Conservation (phyloP, 2,329 filamentous ascomycete genomes). For the Penicillium sp. region DNA sequence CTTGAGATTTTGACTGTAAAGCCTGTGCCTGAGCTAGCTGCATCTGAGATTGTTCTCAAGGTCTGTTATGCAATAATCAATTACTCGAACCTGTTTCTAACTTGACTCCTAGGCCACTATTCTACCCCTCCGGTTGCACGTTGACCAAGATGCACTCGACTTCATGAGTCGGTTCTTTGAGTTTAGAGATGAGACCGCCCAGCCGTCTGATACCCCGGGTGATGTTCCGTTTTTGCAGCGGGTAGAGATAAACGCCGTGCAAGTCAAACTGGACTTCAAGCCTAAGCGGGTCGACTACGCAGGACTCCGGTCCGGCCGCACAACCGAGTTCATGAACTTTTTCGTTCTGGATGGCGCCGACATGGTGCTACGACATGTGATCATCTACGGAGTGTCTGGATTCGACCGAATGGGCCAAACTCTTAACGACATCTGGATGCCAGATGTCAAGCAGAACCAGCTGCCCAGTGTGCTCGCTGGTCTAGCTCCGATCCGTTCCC, state of each 20-base stretch:
- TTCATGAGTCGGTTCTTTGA: constrained; percentile 97
- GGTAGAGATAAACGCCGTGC: constrained; percentile 74
- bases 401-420: constrained; percentile 84
- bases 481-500: constrained; percentile 74
- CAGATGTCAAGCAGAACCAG: constrained; percentile 81
- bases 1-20: constrained; percentile 80
- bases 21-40: constrained; percentile 72
- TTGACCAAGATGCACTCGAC: constrained; percentile 93
- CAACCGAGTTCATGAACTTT: constrained; percentile 98
- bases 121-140: constrained; percentile 78
- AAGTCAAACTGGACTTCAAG: constrained; percentile 88
- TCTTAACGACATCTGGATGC: constrained; percentile 93
- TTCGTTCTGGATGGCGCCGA: constrained; percentile 81
- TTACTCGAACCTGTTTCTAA: constrained; percentile 8
- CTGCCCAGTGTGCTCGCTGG: constrained; percentile 81
- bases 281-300: constrained; percentile 96
- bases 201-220: constrained; percentile 50
- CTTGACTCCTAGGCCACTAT: constrained; percentile 49
- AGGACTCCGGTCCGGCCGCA: constrained; percentile 81
- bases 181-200: constrained; percentile 69
- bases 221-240: constrained; percentile 82
- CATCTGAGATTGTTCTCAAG: constrained; percentile 78
- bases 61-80: constrained; percentile 31
- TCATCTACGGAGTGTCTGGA: constrained; percentile 82
- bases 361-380: constrained; percentile 76